Conservation (phyloP, 148 eudicot species). For the Fallopia convolvulus region DNA sequence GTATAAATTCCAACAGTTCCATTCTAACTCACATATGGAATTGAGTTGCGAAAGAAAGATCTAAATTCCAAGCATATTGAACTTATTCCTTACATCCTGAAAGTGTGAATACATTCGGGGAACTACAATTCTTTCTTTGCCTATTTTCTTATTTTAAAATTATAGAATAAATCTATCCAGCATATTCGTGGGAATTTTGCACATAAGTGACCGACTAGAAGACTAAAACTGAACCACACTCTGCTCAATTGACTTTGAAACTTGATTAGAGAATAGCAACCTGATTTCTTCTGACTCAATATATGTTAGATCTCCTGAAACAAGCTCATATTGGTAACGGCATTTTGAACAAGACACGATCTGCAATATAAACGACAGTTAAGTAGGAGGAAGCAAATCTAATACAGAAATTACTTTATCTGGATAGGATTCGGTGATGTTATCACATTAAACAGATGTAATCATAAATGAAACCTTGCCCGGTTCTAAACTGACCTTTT, state of each 20-base stretch:
- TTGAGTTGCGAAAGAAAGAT: not conserved
- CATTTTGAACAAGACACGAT: conserved; percentile 83
- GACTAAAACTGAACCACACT: not conserved
- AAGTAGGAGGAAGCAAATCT: not conserved
- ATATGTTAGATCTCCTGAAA: conserved; percentile 64
- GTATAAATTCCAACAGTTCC: not conserved
- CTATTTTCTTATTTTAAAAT: not conserved
- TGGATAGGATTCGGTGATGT: not conserved
- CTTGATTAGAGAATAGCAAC: conserved; percentile 30
- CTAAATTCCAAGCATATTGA: not conserved
- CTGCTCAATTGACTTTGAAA: not conserved
- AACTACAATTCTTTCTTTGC: not conserved
- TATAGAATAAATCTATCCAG: not conserved
- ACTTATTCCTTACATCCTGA: not conserved
- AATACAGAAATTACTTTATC: not conserved
- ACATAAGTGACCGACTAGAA: not conserved
- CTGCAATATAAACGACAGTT: conserved; percentile 28
- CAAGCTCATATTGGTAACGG: conserved; percentile 87
- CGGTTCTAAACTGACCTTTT: not conserved
- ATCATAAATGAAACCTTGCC: not conserved
- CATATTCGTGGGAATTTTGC: not conserved
- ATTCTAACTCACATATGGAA: not conserved
- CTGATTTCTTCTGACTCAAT: conserved; percentile 94
- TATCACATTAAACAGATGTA: not conserved
- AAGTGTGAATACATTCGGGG: no score